A percentile compares a stretch with the other conserved stretches of the same genome.
These are phyloP conservation scores for Paraconiothyrium sp. DNA, from an alignment of 2,329 filamentous ascomycete species.

Conservation along the genomic window DNA sequence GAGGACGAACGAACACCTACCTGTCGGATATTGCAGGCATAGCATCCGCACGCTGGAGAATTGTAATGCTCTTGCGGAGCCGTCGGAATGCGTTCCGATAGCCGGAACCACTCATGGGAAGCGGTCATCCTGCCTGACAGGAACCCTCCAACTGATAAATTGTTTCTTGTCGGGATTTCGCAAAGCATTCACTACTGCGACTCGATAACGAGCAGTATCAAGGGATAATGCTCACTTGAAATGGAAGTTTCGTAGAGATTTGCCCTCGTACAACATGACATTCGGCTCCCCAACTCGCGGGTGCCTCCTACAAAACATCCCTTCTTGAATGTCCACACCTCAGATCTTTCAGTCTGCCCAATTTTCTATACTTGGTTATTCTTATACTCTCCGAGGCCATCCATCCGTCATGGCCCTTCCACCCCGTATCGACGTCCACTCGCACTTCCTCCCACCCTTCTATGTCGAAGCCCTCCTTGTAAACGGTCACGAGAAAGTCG, in stretches of 20 bases:
- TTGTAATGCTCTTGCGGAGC: not conserved
- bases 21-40: not conserved
- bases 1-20: not conserved
- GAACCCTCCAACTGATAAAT: too few species aligned
- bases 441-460: constrained; percentile 56
- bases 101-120: not conserved
- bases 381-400: not conserved
- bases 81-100: not conserved
- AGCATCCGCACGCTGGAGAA: too few species aligned
- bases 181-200: not conserved
- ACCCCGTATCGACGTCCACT: constrained; percentile 58
- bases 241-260: not conserved
- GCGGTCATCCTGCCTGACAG: too few species aligned
- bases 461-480: constrained; percentile 54
- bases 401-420: constrained; percentile 35
- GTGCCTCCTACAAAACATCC: not conserved
- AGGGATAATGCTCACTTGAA: not conserved
- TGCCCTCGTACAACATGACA: not conserved
- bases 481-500: constrained; percentile 56
- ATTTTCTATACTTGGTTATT: not conserved
- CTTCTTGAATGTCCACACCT: not conserved
- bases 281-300: constrained; percentile 9
- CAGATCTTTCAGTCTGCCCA: not conserved
- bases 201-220: not conserved
- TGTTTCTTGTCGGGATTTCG: too few species aligned